Evolutionary conservation across 1,284 basidiomycete species (phyloP).

Genomic region (Meira nashicola): DNA sequence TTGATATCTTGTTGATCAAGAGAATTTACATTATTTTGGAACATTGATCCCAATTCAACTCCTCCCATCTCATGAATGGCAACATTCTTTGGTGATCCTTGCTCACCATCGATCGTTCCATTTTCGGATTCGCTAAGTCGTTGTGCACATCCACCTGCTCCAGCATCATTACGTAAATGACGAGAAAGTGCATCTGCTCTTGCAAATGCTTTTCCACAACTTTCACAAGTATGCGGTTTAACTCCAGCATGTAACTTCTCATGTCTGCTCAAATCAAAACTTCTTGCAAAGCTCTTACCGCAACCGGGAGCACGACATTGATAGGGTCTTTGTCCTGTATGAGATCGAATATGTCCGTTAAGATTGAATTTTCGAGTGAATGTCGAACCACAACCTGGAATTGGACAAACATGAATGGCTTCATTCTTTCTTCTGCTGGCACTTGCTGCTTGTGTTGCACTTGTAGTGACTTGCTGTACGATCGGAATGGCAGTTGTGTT

Average conservation of each 20-base stretch:
- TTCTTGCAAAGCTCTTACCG: slow-evolving; percentile 85
- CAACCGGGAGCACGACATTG: slow-evolving; percentile 88
- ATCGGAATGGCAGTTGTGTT: slow-evolving; percentile 7
- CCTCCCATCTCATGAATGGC: no score
- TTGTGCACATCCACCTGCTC: slow-evolving; percentile 15
- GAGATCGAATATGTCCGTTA: slow-evolving; percentile 85
- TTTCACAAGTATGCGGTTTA: slow-evolving; percentile 76
- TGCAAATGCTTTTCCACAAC: slow-evolving; percentile 39
- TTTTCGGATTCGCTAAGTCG: background rate
- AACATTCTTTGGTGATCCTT: no score
- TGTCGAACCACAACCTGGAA: slow-evolving; percentile 85
- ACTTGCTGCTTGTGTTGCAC: slow-evolving; percentile 87
- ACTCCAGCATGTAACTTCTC: slow-evolving; percentile 66
- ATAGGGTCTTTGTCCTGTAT: slow-evolving; percentile 90
- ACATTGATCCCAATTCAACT: no score
- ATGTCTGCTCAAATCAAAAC: slow-evolving; percentile 88
- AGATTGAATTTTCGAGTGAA: slow-evolving; percentile 55
- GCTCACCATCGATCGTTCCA: no score
- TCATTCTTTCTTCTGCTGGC: slow-evolving; percentile 81
- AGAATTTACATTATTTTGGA: no score
- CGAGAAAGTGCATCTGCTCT: slow-evolving; percentile 35
- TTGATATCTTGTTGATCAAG: no score
- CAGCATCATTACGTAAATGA: slow-evolving; percentile 35
- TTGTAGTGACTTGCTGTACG: slow-evolving; percentile 66
- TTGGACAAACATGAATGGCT: slow-evolving; percentile 84